Conservation (phyloP, 441 rosid genomes). For the Biscutella auriculata region DNA sequence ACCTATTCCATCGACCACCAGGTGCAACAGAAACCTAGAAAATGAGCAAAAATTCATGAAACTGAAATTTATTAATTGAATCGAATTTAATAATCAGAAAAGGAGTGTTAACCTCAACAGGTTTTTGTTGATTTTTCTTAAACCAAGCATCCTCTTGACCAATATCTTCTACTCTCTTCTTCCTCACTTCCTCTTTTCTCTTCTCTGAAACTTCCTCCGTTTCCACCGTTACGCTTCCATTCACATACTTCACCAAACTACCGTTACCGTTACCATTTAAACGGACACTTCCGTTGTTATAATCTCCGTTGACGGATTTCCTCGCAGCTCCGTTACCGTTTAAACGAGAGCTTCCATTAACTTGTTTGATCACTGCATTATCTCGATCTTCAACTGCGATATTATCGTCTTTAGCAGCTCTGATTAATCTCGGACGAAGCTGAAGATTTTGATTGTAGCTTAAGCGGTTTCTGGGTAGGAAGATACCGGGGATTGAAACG, state of each 20-base stretch:
- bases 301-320: slow-evolving; percentile 9
- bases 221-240: slow-evolving; percentile 34
- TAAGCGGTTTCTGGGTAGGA: slow-evolving; percentile 10
- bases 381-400: slow-evolving; percentile 44
- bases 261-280: slow-evolving; percentile 31
- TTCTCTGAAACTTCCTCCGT: slow-evolving; percentile 17
- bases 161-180: slow-evolving; percentile 80
- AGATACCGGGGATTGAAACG: slow-evolving; percentile 20
- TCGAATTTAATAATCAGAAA: background rate
- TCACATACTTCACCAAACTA: slow-evolving; percentile 52
- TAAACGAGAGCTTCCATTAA: slow-evolving; percentile 27
- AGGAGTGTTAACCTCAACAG: slow-evolving; percentile 40
- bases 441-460: slow-evolving; percentile 7
- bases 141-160: slow-evolving; percentile 98
- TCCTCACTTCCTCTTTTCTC: slow-evolving; percentile 43
- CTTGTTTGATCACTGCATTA: slow-evolving; percentile 28
- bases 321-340: slow-evolving; percentile 34
- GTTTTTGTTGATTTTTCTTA: slow-evolving; percentile 33
- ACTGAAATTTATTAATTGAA: background rate
- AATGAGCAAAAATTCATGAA: background rate
- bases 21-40: slow-evolving; percentile 87
- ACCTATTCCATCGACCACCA: slow-evolving; percentile 93
- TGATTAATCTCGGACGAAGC: slow-evolving; percentile 23
- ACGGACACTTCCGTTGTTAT: slow-evolving; percentile 23
- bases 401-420: slow-evolving; percentile 40